Base-by-base conservation (phyloP, 352 stramenopile genomes). In the Chrysophaeum taylorii region DNA sequence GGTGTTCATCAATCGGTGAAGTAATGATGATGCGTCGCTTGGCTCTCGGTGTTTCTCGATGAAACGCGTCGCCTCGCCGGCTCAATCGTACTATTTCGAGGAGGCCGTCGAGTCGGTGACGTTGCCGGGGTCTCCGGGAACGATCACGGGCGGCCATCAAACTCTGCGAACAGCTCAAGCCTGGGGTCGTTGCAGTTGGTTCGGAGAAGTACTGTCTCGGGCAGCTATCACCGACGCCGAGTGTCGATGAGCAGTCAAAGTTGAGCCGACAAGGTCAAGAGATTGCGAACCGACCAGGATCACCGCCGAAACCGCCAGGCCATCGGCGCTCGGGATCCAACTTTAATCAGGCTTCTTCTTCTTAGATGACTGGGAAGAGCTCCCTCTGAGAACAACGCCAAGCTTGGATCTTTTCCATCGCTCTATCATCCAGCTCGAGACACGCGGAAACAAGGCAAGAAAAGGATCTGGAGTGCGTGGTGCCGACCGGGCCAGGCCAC, bases 91-190 rank as follows among this genome's bases (percentile, higher is more conserved):
- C 12, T 66, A 66, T 31, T 45, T 42, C 33, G 33, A 82, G 72
- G 84, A 84, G 23, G 75, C 85, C 70, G 88, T 93, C 53, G 84
- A 90, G 73, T 77, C 89, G 48, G 85, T 93, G 64, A 87, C 89
- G 79, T 87, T 96, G 74, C 90, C 89, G 89, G 89, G 35, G 79
- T 87, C 25, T 84, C 88, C 50, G 90, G 89, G 62, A 89, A 95
- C 81, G 95, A 94, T 96, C 39, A 94, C 88, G 29, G 87, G 87
- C 0, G 86, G 87, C 71, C 89, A 96, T 87, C 67, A 87, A 89
- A 38, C 84, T 96, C 70, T 84, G 94, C 64, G 82, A 87, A 61
- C 87, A 96, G 81, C 84, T 96, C 71, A 95, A 95, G 84, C 87
- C 90, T 0, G 90, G 90, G 54, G 83, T 95, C 45, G 63, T 86